phyloP scores from a whole-genome alignment of 225 moss, liverwort and hornwort genomes.

The Bryum argenteum region DNA sequence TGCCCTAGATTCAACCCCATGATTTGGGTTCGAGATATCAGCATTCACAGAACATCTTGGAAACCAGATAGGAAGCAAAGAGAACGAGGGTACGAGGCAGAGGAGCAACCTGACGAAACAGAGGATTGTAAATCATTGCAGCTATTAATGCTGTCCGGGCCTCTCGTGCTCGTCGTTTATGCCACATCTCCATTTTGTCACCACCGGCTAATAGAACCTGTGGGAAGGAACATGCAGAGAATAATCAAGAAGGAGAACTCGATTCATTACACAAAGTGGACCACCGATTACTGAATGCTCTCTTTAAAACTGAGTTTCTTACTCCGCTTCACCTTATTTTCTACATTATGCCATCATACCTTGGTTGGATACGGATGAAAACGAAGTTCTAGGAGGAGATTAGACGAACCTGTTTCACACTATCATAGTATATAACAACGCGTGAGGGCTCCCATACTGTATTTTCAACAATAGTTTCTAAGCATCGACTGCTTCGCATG shows the following conservation, averaged over 20 bases:
- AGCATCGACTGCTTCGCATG: slow-evolving; percentile 89
- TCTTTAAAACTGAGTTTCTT: not conserved
- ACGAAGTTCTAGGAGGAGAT: not conserved
- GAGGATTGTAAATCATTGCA: slow-evolving; percentile 70
- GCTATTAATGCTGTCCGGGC: slow-evolving; percentile 83
- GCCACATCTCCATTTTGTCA: slow-evolving; percentile 91
- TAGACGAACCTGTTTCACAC: slow-evolving; percentile 61
- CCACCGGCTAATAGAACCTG: slow-evolving; percentile 83
- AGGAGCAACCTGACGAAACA: slow-evolving; percentile 76
- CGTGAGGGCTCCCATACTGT: slow-evolving; percentile 58
- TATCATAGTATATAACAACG: slow-evolving; percentile 74
- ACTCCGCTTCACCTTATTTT: not conserved
- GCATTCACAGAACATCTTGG: not conserved
- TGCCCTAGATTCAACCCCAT: not conserved
- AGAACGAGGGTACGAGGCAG: not conserved
- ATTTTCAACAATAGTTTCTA: slow-evolving; percentile 78
- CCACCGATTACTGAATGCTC: not conserved
- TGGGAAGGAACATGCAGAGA: not conserved
- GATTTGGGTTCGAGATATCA: not conserved
- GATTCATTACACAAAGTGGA: not conserved
- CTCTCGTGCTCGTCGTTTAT: slow-evolving; percentile 84
- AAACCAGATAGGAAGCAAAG: not conserved
- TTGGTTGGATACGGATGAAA: not conserved
- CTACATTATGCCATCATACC: not conserved
- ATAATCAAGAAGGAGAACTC: not conserved